Evolutionary conservation across 345 rosid genomes (phyloP).

Genomic region (Euclidium syriacum): DNA sequence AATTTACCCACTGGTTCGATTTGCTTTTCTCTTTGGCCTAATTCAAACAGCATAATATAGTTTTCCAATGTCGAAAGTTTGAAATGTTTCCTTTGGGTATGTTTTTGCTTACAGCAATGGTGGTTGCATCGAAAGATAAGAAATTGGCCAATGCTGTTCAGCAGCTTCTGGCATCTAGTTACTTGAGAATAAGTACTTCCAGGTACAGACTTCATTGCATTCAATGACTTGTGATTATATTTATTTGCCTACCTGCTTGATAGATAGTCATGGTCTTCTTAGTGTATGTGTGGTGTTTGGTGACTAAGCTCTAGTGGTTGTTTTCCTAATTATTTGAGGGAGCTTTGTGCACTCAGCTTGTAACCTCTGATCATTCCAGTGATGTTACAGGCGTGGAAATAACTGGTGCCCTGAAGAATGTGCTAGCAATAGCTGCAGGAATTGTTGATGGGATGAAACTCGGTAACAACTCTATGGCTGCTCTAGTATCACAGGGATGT

Average conservation of each 20-base stretch:
- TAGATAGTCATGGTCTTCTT: conserved; percentile 3
- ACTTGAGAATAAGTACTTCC: conserved; percentile 82
- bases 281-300: not conserved
- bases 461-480: conserved; percentile 97
- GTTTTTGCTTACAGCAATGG: conserved; percentile 65
- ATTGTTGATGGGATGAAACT: conserved; percentile 93
- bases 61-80: not conserved
- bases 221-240: not conserved
- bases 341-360: conserved; percentile 45
- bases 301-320: conserved; percentile 5
- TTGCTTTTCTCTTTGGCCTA: not conserved
- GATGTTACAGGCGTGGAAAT: conserved; percentile 98
- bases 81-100: not conserved
- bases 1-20: conserved; percentile 73
- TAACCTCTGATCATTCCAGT: conserved; percentile 81
- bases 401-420: conserved; percentile 93
- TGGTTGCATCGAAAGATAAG: conserved; percentile 85
- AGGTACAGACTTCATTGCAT: conserved; percentile 41
- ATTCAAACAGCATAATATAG: not conserved
- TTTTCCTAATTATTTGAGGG: conserved; percentile 3
- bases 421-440: conserved; percentile 93
- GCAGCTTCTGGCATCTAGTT: conserved; percentile 79
- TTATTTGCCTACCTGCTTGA: not conserved
- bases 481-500: conserved; percentile 94
- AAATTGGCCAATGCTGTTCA: conserved; percentile 70